phyloP scores from a whole-genome alignment of 2,329 filamentous ascomycete species.

The Venturia aucupariae region DNA sequence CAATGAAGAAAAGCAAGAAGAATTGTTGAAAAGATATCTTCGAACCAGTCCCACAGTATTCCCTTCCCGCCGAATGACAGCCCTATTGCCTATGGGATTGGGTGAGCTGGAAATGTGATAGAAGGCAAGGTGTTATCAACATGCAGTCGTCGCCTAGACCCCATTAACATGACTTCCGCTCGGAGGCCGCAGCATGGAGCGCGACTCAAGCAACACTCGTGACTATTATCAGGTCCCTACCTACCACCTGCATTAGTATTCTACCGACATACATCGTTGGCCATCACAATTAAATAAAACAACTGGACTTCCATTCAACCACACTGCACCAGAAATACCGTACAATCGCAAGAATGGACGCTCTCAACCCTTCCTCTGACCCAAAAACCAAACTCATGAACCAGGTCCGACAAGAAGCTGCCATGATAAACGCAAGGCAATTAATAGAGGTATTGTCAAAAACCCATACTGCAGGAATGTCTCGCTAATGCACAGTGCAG shows the following conservation, averaged over 20 bases:
- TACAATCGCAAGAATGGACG: conserved; percentile 26
- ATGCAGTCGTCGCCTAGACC: neutral
- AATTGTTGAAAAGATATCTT: neutral
- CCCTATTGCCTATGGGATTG: neutral
- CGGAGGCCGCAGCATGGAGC: neutral
- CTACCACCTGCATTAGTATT: too few species aligned
- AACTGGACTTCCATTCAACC: neutral
- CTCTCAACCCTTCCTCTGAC: conserved; percentile 22
- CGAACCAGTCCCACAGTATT: neutral
- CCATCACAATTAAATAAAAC: neutral
- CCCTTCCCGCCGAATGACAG: neutral
- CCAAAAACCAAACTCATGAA: conserved; percentile 41
- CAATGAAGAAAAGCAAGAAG: conserved; percentile 24
- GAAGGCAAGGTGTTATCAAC: neutral
- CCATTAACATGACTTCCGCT: neutral
- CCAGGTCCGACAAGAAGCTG: conserved; percentile 44
- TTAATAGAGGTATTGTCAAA: conserved; percentile 36
- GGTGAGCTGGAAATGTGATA: neutral
- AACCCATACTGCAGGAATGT: neutral
- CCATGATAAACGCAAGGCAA: conserved; percentile 41
- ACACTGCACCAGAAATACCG: neutral
- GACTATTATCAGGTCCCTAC: too few species aligned
- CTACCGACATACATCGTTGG: neutral
- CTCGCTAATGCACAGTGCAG: conserved; percentile 22
- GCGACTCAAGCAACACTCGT: too few species aligned